phyloP scores from a whole-genome alignment of 1,284 basidiomycete genomes.

The Naganishia liquefaciens region DNA sequence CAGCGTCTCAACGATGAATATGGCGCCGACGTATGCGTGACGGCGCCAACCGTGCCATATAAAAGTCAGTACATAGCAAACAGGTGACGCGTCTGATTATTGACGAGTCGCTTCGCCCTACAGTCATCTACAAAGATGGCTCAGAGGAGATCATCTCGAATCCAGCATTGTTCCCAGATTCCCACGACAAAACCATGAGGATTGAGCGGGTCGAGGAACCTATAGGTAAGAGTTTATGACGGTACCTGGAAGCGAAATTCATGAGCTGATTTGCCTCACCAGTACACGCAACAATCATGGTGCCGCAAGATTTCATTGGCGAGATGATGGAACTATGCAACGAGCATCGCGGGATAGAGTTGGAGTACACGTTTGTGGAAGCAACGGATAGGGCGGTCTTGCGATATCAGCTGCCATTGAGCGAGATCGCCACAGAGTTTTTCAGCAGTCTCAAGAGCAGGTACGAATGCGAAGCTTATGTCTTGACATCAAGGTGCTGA shows the following conservation, averaged over 20 bases:
- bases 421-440: constrained; percentile 87
- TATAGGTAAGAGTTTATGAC: constrained; percentile 52
- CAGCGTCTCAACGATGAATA: constrained; percentile 98
- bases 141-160: constrained; percentile 73
- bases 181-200: constrained; percentile 63
- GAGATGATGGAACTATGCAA: constrained; percentile 86
- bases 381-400: constrained; percentile 66
- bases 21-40: constrained; percentile 82
- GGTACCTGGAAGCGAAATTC: background rate
- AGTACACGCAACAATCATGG: constrained; percentile 85
- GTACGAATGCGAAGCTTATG: constrained; percentile 2
- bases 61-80: constrained; percentile 61
- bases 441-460: constrained; percentile 81
- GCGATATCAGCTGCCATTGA: constrained; percentile 75
- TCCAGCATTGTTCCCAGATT: constrained; percentile 88
- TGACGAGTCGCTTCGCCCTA: constrained; percentile 16
- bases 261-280: background rate
- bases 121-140: constrained; percentile 73
- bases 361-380: constrained; percentile 78
- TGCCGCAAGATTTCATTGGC: constrained; percentile 86
- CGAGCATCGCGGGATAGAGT: constrained; percentile 70
- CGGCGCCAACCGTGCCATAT: constrained; percentile 90
- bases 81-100: background rate
- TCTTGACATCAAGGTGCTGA: background rate
- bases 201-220: constrained; percentile 82